Evolutionary conservation across 192 early-diverging fungal genomes (phyloP).

Genomic region (Backusella luteola): DNA sequence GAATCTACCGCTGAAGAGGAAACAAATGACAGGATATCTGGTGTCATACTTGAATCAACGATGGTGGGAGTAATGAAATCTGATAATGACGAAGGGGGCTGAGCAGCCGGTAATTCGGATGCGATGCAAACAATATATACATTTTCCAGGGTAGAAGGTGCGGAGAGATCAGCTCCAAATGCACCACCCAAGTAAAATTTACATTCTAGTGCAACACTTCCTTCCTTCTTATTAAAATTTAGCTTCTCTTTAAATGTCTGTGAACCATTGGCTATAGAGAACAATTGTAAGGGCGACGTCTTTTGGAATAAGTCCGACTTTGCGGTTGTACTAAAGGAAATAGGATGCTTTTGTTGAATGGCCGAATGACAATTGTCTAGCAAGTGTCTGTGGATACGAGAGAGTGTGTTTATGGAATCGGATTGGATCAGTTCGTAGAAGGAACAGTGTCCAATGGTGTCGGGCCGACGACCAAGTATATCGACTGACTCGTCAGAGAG

Average conservation of each 20-base stretch:
- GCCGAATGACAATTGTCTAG: constrained; percentile 32
- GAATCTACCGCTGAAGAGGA: not conserved
- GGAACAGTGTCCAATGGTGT: constrained; percentile 47
- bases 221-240: constrained; percentile 35
- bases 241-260: constrained; percentile 47
- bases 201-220: constrained; percentile 37
- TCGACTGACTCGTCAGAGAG: constrained; percentile 51
- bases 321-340: constrained; percentile 19
- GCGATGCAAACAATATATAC: constrained; percentile 45
- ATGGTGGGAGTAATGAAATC: not conserved
- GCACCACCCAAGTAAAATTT: constrained; percentile 58
- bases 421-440: constrained; percentile 42
- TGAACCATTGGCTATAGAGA: constrained; percentile 39
- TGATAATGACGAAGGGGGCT: not conserved
- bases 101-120: not conserved
- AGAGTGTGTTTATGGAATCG: constrained; percentile 35
- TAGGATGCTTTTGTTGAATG: constrained; percentile 19
- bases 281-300: constrained; percentile 33
- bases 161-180: constrained; percentile 48
- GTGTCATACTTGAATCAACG: not conserved
- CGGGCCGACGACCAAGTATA: constrained; percentile 46
- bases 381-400: constrained; percentile 35
- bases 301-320: constrained; percentile 17
- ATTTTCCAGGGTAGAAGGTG: constrained; percentile 41
- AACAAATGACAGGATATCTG: not conserved